Conservation (phyloP, 306 rosid species). For the Mucuna pruriens region DNA sequence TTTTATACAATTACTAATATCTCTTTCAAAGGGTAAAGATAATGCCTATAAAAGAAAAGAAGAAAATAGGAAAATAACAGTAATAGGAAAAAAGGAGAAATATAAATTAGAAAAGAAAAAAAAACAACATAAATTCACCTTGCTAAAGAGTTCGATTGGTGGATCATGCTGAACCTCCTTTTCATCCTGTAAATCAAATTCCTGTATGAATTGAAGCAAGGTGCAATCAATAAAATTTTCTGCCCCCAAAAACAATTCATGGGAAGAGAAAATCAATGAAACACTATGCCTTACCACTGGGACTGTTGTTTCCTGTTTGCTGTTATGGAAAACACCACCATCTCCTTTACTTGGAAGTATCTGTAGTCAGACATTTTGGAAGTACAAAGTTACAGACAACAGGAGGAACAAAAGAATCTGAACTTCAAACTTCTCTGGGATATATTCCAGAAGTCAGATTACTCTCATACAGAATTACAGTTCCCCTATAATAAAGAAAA, state of each 20-base stretch:
- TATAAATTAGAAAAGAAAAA: background rate
- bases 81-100: conserved; percentile 11
- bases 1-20: too few species aligned
- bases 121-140: conserved; percentile 56
- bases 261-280: conserved; percentile 28
- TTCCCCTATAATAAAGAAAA: background rate
- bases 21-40: too few species aligned
- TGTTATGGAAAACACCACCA: conserved; percentile 62
- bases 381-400: background rate
- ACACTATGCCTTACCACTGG: conserved; percentile 61
- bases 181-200: conserved; percentile 66
- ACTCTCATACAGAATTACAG: background rate
- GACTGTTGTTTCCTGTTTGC: conserved; percentile 70
- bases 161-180: conserved; percentile 65
- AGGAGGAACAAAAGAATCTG: background rate
- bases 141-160: conserved; percentile 83
- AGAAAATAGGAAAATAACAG: too few species aligned
- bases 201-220: conserved; percentile 58
- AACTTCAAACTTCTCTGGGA: background rate
- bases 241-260: conserved; percentile 19
- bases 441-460: background rate
- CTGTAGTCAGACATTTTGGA: conserved; percentile 54
- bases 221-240: conserved; percentile 1
- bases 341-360: conserved; percentile 71
- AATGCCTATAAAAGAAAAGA: too few species aligned